Base-by-base conservation (phyloP, 1,139 yeast species). In the Geotrichum aggregatum region DNA sequence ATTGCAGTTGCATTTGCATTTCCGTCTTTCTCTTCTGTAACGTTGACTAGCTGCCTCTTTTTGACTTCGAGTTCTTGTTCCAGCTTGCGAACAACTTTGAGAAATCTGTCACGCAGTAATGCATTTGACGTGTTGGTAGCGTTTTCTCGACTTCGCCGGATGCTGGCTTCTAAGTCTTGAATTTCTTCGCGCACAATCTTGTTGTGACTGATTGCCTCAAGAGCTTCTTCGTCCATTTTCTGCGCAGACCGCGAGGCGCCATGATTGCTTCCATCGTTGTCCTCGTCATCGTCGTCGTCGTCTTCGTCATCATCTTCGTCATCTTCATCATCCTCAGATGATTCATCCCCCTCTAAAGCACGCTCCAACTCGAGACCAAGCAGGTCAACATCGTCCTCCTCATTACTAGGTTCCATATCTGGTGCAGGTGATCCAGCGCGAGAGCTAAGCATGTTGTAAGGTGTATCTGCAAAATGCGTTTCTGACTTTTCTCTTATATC, bases 151-250 rank as follows among this genome's bases (percentile, higher is more conserved):
- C 91, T 92, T 61, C 83, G 83, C 50, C 78, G 82, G 52, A 92
- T 86, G 0, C 92, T 91, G 41, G 80, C 73, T 63, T 87, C 91
- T 58, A 94, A 75, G 64, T 94, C 98, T n/a, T 78, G 73, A 51
- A 92, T 83, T 66, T 91, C 98, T 66, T 91, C 98, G 58, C 80
- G 81, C 55, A 92, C 73, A 61, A 89, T 76, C 63, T 85, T 89
- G 59, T 79, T 79, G 61, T 87, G 94, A 58, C 86, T 89, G 54
- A 79, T 71, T 16, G 65, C 75, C 55, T 67, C 78, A 61, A 64
- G 65, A 62, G 60, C 64, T 47, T 64, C 76, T 30, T 70, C 74
- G 46, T 70, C 72, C 60, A 62, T 58, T 18, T 69, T 75, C 21
- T 69, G 73, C 1, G 74, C 79, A n/a, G 76, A 81, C 1, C 75